Conservation (phyloP, 2,329 filamentous ascomycete genomes). For the Hirsutella minnesotensis region DNA sequence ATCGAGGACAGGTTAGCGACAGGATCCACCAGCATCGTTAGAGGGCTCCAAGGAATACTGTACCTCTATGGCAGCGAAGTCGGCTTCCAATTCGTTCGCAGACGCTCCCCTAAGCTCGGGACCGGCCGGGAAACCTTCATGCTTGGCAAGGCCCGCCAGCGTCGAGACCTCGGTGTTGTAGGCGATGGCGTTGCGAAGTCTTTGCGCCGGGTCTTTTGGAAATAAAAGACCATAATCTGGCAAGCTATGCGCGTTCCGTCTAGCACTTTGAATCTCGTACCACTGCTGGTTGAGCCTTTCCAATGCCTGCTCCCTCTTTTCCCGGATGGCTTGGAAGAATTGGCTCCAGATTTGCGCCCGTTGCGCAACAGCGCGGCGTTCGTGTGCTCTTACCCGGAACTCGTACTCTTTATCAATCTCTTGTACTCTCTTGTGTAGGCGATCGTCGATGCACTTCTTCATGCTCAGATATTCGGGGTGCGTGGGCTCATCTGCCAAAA, state of each 20-base stretch:
- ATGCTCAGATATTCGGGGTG: conserved; percentile 88
- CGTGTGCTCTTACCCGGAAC: conserved; percentile 61
- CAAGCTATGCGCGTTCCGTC: conserved; percentile 68
- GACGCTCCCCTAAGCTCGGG: conserved; percentile 68
- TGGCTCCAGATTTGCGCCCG: conserved; percentile 80
- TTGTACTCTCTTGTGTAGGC: conserved; percentile 68
- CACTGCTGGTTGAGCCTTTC: conserved; percentile 78
- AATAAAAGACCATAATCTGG: conserved; percentile 76
- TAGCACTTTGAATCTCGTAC: conserved; percentile 85
- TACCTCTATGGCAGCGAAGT: conserved; percentile 82
- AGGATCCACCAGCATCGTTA: conserved; percentile 1
- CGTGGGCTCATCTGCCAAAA: conserved; percentile 49
- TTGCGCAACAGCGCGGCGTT: conserved; percentile 66
- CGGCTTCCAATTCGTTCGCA: conserved; percentile 65
- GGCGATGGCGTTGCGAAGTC: conserved; percentile 72
- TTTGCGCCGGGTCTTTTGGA: conserved; percentile 62
- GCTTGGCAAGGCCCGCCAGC: conserved; percentile 81
- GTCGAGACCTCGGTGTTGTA: conserved; percentile 95
- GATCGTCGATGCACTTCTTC: conserved; percentile 74
- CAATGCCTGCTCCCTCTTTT: conserved; percentile 68
- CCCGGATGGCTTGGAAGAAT: conserved; percentile 77
- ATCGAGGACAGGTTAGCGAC: conserved; percentile 9
- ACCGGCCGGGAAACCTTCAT: conserved; percentile 93
- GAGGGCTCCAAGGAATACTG: conserved; percentile 4
- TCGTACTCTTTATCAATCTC: conserved; percentile 63